phyloP scores from a whole-genome alignment of 495 filamentous ascomycete species.

The Bombardia bombarda region DNA sequence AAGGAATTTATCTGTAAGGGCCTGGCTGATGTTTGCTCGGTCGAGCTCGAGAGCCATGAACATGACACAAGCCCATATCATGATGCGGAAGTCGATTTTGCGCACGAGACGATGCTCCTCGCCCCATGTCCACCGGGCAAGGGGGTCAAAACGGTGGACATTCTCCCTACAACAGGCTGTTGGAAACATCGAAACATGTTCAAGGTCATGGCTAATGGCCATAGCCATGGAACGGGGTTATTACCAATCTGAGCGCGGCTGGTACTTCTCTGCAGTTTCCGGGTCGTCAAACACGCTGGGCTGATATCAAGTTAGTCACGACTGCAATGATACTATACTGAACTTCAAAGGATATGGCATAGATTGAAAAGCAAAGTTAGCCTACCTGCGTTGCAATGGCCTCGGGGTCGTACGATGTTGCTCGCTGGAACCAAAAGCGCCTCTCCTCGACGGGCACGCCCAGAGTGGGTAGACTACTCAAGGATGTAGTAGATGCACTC shows the following conservation, averaged over 20 bases:
- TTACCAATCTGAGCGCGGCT: constrained; percentile 31
- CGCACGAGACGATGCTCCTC: constrained; percentile 30
- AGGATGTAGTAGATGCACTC: constrained; percentile 10
- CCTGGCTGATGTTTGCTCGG: constrained; percentile 52
- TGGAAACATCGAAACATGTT: no score
- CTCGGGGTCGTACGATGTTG: constrained; percentile 35
- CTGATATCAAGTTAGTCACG: no score
- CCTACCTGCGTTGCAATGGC: constrained; percentile 48
- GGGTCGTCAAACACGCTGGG: constrained; percentile 40
- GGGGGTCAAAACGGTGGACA: constrained; percentile 33
- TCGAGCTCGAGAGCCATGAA: constrained; percentile 82
- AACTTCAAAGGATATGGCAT: no score
- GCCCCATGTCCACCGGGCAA: constrained; percentile 33
- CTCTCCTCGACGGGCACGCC: constrained; percentile 30
- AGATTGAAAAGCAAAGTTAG: neutral
- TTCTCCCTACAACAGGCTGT: no score
- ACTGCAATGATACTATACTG: no score
- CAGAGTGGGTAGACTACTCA: constrained; percentile 23
- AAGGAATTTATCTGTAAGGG: constrained; percentile 33
- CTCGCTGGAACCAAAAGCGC: constrained; percentile 38
- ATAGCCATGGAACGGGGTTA: neutral
- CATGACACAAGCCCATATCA: constrained; percentile 63
- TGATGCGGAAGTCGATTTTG: constrained; percentile 35
- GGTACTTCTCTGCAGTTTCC: constrained; percentile 26
- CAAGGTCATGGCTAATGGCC: no score